Conservation (phyloP, 2,329 filamentous ascomycete species). For the Pseudocercospora ulei region DNA sequence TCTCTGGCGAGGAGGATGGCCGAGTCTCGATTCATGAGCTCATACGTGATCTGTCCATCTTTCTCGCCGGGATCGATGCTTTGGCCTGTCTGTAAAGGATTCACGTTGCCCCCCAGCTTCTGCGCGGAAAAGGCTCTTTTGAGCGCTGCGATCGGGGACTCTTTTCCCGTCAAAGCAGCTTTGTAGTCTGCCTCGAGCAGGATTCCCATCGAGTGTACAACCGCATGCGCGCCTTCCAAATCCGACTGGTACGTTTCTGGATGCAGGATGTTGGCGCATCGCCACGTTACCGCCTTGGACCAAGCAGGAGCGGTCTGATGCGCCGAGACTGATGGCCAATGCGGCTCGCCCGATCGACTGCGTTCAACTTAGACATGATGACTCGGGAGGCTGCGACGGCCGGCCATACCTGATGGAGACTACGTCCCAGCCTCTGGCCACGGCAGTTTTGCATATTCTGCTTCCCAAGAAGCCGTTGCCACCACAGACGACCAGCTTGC, state of each 20-base stretch:
- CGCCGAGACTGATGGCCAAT: conserved; percentile 70
- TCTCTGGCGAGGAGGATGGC: conserved; percentile 76
- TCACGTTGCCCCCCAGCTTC: conserved; percentile 50
- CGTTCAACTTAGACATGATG: not conserved
- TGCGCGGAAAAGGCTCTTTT: conserved; percentile 64
- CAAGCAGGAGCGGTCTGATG: conserved; percentile 63
- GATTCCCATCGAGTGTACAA: conserved; percentile 93
- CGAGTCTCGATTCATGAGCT: conserved; percentile 89
- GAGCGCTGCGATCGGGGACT: conserved; percentile 70
- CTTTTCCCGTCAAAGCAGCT: conserved; percentile 70
- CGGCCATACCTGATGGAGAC: not conserved
- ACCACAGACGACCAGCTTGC: conserved; percentile 80
- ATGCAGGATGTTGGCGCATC: conserved; percentile 74
- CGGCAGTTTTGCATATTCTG: conserved; percentile 83
- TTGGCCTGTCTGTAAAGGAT: conserved; percentile 58
- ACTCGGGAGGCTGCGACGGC: not conserved
- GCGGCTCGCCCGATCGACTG: conserved; percentile 82
- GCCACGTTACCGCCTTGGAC: conserved; percentile 77
- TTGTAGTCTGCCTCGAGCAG: conserved; percentile 97
- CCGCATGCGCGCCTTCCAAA: conserved; percentile 66
- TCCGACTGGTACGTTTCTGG: conserved; percentile 69
- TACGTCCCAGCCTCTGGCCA: conserved; percentile 79
- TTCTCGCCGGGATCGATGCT: conserved; percentile 56
- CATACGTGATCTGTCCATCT: conserved; percentile 78
- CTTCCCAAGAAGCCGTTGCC: conserved; percentile 81